A percentile compares a stretch with the other conserved stretches of the same genome.
Conservation (phyloP, 2,329 filamentous ascomycete genomes). For the Reticulascus tulasneorum region DNA sequence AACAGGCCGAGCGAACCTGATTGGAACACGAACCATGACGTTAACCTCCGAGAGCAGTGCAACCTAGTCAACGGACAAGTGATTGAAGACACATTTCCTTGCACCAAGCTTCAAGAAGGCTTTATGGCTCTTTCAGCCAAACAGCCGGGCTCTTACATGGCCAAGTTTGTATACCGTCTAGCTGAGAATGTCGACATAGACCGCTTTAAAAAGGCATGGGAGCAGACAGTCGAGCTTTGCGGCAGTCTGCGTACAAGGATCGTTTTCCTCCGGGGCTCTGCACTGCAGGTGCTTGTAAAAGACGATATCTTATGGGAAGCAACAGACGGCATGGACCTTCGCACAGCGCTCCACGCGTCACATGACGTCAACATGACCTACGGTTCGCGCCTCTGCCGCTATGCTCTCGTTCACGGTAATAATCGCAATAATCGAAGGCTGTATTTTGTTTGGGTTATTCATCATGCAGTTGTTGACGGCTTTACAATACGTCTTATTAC, state of each 20-base stretch:
- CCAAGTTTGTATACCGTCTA: conserved; percentile 3
- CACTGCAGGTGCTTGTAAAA: neutral
- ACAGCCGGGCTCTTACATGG: conserved; percentile 14
- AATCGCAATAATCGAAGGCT: neutral
- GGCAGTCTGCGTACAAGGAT: conserved; percentile 8
- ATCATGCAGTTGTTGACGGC: conserved; percentile 8
- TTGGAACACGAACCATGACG: too few species aligned
- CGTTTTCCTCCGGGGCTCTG: conserved; percentile 1
- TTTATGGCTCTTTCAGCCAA: conserved; percentile 17
- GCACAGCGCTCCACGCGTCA: neutral
- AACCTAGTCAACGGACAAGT: conserved; percentile 4
- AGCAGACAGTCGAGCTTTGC: conserved; percentile 2
- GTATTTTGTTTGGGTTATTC: conserved; percentile 1
- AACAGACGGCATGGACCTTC: neutral
- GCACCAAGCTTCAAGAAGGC: conserved; percentile 14
- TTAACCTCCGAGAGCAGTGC: conserved; percentile 13
- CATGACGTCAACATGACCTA: neutral
- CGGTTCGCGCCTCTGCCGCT: neutral
- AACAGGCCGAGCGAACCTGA: too few species aligned
- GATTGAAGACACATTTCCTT: conserved; percentile 15
- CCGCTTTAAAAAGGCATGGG: conserved; percentile 26
- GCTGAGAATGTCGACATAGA: neutral
- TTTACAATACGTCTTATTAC: neutral
- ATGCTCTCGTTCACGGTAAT: neutral
- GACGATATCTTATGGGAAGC: neutral